phyloP scores from a whole-genome alignment of 441 rosid species.

The Gossypium davidsonii region DNA sequence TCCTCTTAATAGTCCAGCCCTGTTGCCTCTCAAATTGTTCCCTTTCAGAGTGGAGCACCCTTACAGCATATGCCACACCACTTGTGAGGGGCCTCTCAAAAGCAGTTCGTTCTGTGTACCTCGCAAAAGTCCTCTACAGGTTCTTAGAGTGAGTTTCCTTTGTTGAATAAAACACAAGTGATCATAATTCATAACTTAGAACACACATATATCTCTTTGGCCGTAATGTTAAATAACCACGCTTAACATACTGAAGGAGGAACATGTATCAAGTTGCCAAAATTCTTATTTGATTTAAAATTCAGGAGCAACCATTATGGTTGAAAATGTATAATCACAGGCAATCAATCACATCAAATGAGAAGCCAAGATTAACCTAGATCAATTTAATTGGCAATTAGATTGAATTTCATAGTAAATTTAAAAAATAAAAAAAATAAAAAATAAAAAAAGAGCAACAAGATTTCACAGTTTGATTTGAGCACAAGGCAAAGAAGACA shows the following conservation, averaged over 20 bases:
- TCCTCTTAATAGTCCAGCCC: conserved; percentile 82
- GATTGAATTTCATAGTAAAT: background rate
- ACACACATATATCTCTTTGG: conserved; percentile 18
- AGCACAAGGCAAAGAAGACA: background rate
- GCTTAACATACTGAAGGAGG: conserved; percentile 4
- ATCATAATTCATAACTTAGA: conserved; percentile 6
- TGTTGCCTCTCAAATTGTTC: conserved; percentile 85
- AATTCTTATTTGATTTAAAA: background rate
- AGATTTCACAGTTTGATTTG: background rate
- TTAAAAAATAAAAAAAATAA: background rate
- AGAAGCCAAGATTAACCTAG: background rate
- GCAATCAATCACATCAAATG: background rate
- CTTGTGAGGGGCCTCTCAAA: conserved; percentile 96
- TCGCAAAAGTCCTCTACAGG: conserved; percentile 70
- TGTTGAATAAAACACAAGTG: conserved; percentile 7
- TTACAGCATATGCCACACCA: conserved; percentile 90
- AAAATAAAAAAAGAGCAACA: background rate
- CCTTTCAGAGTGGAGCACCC: conserved; percentile 85
- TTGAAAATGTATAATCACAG: background rate
- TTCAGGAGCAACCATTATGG: background rate
- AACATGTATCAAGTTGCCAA: background rate
- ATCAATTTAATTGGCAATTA: background rate
- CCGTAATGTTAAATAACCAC: conserved; percentile 12
- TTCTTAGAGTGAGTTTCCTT: conserved; percentile 33
- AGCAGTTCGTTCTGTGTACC: conserved; percentile 87